Conservation (phyloP, 805 yeast species). For the Debaryomyces maramus region DNA sequence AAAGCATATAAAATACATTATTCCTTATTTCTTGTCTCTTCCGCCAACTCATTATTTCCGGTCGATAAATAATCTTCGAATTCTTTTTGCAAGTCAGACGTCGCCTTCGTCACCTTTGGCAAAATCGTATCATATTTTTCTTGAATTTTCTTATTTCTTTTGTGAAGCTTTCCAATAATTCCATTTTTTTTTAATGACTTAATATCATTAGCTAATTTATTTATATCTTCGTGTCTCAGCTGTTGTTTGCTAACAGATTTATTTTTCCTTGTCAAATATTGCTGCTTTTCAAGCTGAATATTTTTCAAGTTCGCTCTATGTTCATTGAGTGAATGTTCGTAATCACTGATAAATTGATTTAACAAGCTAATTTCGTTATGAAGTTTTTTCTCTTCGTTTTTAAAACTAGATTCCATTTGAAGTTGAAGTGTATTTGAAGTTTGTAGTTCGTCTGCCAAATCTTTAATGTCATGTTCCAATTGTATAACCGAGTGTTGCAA, state of each 20-base stretch:
- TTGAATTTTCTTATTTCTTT: slow-evolving; percentile 24
- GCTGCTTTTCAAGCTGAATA: slow-evolving; percentile 22
- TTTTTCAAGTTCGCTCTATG: slow-evolving; percentile 21
- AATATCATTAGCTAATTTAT: slow-evolving; percentile 22
- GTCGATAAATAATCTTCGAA: slow-evolving; percentile 4
- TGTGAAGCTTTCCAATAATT: slow-evolving; percentile 23
- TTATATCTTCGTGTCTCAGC: slow-evolving; percentile 26
- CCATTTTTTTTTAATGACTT: slow-evolving; percentile 27
- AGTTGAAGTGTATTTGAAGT: slow-evolving; percentile 14
- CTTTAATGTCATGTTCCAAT: slow-evolving; percentile 34
- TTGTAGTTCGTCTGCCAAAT: slow-evolving; percentile 18
- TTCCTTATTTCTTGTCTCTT: neutral
- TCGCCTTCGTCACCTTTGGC: slow-evolving; percentile 29
- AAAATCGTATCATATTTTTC: slow-evolving; percentile 38
- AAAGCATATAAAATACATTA: neutral
- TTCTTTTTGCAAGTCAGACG: slow-evolving; percentile 18
- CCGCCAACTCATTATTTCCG: neutral
- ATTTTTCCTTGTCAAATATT: slow-evolving; percentile 20
- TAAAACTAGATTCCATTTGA: slow-evolving; percentile 12
- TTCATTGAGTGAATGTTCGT: slow-evolving; percentile 24
- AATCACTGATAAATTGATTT: slow-evolving; percentile 20
- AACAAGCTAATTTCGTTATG: slow-evolving; percentile 21
- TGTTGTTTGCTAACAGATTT: slow-evolving; percentile 27
- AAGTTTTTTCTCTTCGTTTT: slow-evolving; percentile 19
- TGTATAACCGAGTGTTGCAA: slow-evolving; percentile 40